Evolutionary conservation across 768 basidiomycete genomes (phyloP).

Genomic region (Tylopilus balloui): DNA sequence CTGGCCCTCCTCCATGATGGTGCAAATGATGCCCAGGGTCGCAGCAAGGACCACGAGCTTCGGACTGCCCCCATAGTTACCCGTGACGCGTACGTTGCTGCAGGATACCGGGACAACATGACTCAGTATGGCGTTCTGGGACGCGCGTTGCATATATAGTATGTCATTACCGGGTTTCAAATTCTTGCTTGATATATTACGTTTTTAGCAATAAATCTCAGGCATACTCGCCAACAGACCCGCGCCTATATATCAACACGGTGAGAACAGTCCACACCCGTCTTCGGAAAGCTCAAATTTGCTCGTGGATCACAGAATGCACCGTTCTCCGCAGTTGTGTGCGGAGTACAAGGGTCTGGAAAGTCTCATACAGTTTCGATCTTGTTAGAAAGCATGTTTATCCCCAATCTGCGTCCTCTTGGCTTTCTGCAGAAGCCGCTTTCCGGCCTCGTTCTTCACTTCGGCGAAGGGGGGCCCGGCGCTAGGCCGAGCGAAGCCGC

Average conservation of each 20-base stretch:
- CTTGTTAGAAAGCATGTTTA: slow-evolving; percentile 65
- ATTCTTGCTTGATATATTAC: not conserved
- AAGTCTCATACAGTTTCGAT: slow-evolving; percentile 72
- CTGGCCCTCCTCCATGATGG: slow-evolving; percentile 30
- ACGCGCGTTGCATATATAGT: slow-evolving; percentile 44
- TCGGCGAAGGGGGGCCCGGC: slow-evolving; percentile 58
- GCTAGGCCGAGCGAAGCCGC: slow-evolving; percentile 64
- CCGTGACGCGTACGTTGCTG: slow-evolving; percentile 42
- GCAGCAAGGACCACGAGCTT: slow-evolving; percentile 31
- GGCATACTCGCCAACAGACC: slow-evolving; percentile 37
- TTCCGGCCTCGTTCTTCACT: slow-evolving; percentile 62
- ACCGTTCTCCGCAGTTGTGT: slow-evolving; percentile 70
- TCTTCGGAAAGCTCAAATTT: not conserved
- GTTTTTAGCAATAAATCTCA: slow-evolving; percentile 27
- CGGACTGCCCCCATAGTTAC: slow-evolving; percentile 50
- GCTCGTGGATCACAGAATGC: slow-evolving; percentile 46
- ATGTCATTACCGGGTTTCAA: slow-evolving; percentile 8
- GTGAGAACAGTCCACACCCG: slow-evolving; percentile 31
- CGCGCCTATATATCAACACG: slow-evolving; percentile 63
- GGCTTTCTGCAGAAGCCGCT: slow-evolving; percentile 53
- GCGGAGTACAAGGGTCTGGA: slow-evolving; percentile 73
- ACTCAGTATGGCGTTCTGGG: slow-evolving; percentile 66
- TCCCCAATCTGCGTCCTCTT: slow-evolving; percentile 44
- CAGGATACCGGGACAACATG: slow-evolving; percentile 30
- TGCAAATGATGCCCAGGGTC: slow-evolving; percentile 13